Conservation (phyloP, 1,284 basidiomycete species). For the Cutaneotrichosporon daszewskae region DNA sequence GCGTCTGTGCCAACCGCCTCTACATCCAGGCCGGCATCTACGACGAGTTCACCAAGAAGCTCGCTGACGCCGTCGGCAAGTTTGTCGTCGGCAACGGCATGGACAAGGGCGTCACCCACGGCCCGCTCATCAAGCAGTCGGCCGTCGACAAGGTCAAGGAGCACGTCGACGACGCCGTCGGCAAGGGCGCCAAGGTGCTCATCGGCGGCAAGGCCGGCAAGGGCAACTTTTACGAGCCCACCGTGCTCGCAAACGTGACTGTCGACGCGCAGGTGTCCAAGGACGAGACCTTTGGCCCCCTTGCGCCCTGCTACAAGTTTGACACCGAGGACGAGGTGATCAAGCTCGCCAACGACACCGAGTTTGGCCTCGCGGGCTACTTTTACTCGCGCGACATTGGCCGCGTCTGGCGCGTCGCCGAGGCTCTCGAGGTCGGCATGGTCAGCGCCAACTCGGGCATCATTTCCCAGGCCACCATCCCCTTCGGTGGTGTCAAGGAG, state of each 20-base stretch:
- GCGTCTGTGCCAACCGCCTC: constrained; percentile 45
- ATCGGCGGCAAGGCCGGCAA: constrained; percentile 68
- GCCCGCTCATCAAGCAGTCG: constrained; percentile 82
- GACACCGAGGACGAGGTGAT: constrained; percentile 90
- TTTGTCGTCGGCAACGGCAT: constrained; percentile 91
- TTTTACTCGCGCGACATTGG: constrained; percentile 88
- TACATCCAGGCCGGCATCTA: constrained; percentile 45
- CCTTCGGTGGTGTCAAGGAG: constrained; percentile 73
- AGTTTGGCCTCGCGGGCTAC: constrained; percentile 83
- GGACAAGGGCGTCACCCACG: constrained; percentile 76
- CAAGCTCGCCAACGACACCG: constrained; percentile 72
- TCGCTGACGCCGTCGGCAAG: constrained; percentile 57
- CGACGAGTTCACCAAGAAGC: constrained; percentile 41
- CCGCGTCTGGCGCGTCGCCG: constrained; percentile 91
- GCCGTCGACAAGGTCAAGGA: constrained; percentile 80
- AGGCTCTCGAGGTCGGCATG: constrained; percentile 91
- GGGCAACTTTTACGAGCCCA: constrained; percentile 73
- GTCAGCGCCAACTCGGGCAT: constrained; percentile 64
- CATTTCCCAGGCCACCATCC: constrained; percentile 63
- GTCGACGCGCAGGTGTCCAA: constrained; percentile 53
- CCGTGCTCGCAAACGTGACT: constrained; percentile 78
- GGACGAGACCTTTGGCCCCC: constrained; percentile 87
- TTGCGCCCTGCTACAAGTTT: constrained; percentile 62
- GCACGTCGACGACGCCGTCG: constrained; percentile 82
- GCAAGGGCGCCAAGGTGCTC: constrained; percentile 78